Evolutionary conservation across 2,329 filamentous ascomycete species (phyloP).

Genomic region (Aspergillus clavatus): DNA sequence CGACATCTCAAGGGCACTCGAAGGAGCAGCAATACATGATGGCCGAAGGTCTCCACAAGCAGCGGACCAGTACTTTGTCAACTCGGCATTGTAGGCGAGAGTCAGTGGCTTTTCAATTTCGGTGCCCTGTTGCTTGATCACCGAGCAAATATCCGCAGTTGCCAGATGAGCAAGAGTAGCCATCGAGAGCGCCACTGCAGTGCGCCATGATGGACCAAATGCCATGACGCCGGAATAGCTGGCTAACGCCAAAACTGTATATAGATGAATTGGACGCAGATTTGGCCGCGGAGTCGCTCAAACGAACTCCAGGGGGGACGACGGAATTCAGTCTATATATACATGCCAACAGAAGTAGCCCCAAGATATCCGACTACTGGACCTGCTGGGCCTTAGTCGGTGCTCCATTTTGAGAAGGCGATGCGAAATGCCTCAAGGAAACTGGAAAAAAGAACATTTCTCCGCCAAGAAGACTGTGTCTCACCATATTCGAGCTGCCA

Average conservation of each 20-base stretch:
- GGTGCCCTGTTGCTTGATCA: conserved; percentile 33
- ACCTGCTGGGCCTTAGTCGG: no score
- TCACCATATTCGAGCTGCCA: not conserved
- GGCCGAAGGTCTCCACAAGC: conserved; percentile 41
- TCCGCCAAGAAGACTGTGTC: not conserved
- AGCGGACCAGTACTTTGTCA: conserved; percentile 46
- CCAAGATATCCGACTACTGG: no score
- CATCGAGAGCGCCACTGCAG: conserved; percentile 13
- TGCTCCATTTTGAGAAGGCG: not conserved
- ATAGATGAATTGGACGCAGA: not conserved
- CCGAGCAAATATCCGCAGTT: conserved; percentile 36
- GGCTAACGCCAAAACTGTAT: not conserved
- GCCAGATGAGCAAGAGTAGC: conserved; percentile 17
- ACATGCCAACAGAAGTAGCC: no score
- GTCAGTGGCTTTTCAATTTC: conserved; percentile 30
- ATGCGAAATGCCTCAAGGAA: not conserved
- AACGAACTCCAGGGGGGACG: not conserved
- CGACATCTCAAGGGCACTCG: conserved; percentile 49
- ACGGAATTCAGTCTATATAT: no score
- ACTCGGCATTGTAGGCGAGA: conserved; percentile 34
- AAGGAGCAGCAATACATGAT: conserved; percentile 46
- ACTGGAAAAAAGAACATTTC: not conserved
- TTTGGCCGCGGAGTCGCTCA: not conserved
- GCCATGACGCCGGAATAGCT: conserved; percentile 13
- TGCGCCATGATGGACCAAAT: conserved; percentile 15